Evolutionary conservation across 2,329 filamentous ascomycete genomes (phyloP).

Genomic region (Cadophora malorum): DNA sequence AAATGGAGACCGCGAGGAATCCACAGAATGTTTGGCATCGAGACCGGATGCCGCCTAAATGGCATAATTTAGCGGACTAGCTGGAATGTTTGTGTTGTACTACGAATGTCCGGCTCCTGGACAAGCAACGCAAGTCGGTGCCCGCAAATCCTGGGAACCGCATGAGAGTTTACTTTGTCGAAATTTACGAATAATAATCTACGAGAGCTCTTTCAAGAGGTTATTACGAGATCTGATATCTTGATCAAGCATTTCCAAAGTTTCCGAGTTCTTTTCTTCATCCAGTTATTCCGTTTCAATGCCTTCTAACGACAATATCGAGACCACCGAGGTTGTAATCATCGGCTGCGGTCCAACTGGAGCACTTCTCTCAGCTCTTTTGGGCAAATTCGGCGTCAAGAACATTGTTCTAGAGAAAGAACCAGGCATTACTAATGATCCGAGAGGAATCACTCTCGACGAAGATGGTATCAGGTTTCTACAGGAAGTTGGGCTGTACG

Average conservation of each 20-base stretch:
- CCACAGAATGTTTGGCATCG: not conserved
- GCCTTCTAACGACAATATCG: not conserved
- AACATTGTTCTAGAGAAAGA: constrained; percentile 21
- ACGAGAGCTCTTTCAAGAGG: not conserved
- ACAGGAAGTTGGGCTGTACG: constrained; percentile 8
- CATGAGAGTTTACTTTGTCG: not conserved
- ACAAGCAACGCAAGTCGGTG: not conserved
- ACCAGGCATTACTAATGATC: constrained; percentile 14
- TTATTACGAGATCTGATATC: not conserved
- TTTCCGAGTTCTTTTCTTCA: not conserved
- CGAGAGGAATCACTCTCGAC: constrained; percentile 14
- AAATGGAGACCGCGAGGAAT: too few species aligned
- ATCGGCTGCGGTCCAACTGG: not conserved
- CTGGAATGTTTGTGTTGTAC: not conserved
- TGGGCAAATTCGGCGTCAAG: not conserved
- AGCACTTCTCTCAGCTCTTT: not conserved
- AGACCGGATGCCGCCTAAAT: not conserved
- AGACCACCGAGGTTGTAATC: not conserved
- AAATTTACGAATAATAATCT: not conserved
- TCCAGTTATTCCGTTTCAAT: not conserved
- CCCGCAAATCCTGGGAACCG: not conserved
- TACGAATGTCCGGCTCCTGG: too few species aligned
- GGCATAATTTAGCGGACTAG: not conserved
- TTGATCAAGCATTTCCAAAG: not conserved
- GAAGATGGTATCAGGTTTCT: constrained; percentile 14